These are phyloP conservation scores for Micractinium sp. DNA, from an alignment of 139 green algal genomes.

Conservation along the genomic window DNA sequence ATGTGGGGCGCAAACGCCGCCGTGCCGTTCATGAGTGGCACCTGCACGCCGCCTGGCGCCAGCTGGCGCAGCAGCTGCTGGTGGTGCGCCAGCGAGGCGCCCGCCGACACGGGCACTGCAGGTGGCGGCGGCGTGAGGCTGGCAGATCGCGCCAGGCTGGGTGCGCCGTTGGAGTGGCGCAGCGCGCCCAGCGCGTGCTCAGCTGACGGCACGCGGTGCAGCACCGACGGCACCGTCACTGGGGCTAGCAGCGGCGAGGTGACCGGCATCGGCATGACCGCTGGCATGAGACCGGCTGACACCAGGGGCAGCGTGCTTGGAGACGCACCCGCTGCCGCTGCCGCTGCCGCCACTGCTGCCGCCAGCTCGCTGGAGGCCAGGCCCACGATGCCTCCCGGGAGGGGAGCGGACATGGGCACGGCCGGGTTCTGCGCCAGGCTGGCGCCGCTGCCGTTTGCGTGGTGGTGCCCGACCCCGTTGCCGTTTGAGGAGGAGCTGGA, in stretches of 20 bases:
- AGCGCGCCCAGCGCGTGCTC: conserved; percentile 14
- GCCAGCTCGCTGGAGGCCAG: conserved; percentile 6
- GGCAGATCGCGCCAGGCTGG: background rate
- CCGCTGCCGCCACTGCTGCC: conserved; percentile 8
- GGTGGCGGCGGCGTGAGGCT: background rate
- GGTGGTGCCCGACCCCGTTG: background rate
- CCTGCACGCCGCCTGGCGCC: background rate
- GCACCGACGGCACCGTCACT: background rate
- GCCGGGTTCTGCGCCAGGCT: background rate
- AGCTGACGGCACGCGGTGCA: background rate
- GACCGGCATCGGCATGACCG: background rate
- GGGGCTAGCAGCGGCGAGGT: background rate
- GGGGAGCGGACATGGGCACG: background rate
- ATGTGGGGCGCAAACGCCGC: background rate
- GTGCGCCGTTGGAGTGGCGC: background rate
- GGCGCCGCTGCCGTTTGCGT: background rate
- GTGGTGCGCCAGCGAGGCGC: background rate
- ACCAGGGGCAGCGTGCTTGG: background rate
- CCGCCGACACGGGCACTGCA: background rate
- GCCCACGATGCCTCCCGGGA: background rate
- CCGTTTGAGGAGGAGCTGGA: background rate
- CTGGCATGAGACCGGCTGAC: background rate
- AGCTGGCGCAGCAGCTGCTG: conserved; percentile 1
- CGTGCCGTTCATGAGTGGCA: background rate
- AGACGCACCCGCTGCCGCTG: background rate